Evolutionary conservation across 2,329 filamentous ascomycete genomes (phyloP), one percentile per base, ranked within the genome.

Genomic region (Xylaria multiplex): DNA sequence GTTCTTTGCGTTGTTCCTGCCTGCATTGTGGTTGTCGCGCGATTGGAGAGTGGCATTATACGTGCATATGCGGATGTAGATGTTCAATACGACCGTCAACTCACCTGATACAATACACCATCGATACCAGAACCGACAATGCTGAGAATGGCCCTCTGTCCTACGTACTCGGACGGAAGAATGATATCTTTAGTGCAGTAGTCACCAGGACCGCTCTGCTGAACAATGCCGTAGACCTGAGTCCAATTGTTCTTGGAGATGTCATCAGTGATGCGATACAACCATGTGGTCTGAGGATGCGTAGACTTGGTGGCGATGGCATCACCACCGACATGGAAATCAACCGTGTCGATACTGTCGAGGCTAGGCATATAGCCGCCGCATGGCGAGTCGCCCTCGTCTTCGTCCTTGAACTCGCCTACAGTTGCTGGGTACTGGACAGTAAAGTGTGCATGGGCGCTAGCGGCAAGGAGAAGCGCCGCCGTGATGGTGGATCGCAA

Each of bases 241-340:
- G 84, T 82, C 87, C 87, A 89, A 73, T 83, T 83, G 22, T 79
- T 77, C 50, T 74, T 72, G 49, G 80, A 83, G 11, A 79, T 79
- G 54, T 78, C 71, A 71, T 87, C 86, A 13, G 86, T 89, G 68
- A 82, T 84, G 67, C 87, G 86, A 79, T 87, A 85, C 16, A 89
- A 80, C 83, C 83, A 89, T 61, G 80, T 85, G 69, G 80, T 78
- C 73, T 86, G 80, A 3, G 84, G 79, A 72, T 90, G 87, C 2
- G 80, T 81, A 7, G 82, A 79, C 7, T 76, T 77, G 56, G 84
- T 73, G 65, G 81, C 80, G 40, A 89, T 78, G 63, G 83, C 78
- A 69, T 88, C 84, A 70, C 86, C 86, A 70, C 79, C 85, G 65
- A 88, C 84, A 73, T 88, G 83, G 76, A 88, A 88, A 70, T 87